Conservation (phyloP, 2,329 filamentous ascomycete genomes). For the Claviceps sp. region DNA sequence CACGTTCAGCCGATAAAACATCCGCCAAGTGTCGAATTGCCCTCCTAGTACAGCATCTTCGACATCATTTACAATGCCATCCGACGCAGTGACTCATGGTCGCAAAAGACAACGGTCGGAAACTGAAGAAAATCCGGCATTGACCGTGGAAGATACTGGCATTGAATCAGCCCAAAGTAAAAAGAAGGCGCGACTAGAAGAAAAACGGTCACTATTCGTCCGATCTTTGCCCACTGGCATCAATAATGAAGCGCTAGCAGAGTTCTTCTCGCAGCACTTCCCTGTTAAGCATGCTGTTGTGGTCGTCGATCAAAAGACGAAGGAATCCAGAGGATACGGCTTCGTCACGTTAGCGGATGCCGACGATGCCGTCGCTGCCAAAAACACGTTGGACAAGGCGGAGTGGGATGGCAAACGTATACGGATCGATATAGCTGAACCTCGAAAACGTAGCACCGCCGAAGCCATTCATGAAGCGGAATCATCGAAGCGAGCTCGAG, state of each 20-base stretch:
- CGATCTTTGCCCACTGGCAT: conserved; percentile 67
- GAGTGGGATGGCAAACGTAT: conserved; percentile 69
- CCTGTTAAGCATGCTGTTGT: conserved; percentile 95
- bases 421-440: conserved; percentile 76
- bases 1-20: neutral
- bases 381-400: conserved; percentile 67
- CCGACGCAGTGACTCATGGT: conserved; percentile 11
- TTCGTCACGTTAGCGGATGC: conserved; percentile 95
- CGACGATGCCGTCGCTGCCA: conserved; percentile 74
- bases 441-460: conserved; percentile 54
- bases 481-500: conserved; percentile 41
- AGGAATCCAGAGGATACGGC: conserved; percentile 80
- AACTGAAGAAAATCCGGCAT: conserved; percentile 17
- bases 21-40: neutral
- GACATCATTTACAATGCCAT: neutral
- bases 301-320: conserved; percentile 72
- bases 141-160: conserved; percentile 18
- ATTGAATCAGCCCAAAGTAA: conserved; percentile 19
- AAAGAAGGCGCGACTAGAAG: conserved; percentile 47
- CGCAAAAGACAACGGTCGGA: conserved; percentile 23
- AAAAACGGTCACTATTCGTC: conserved; percentile 70
- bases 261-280: conserved; percentile 86
- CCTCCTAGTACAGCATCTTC: neutral
- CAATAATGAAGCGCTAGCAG: conserved; percentile 70
- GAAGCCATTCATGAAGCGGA: conserved; percentile 26